Percentiles rank a stretch among this genome's conserved stretches.
Conservation (phyloP, 2,329 filamentous ascomycete genomes). For the Aspergillus persii region DNA sequence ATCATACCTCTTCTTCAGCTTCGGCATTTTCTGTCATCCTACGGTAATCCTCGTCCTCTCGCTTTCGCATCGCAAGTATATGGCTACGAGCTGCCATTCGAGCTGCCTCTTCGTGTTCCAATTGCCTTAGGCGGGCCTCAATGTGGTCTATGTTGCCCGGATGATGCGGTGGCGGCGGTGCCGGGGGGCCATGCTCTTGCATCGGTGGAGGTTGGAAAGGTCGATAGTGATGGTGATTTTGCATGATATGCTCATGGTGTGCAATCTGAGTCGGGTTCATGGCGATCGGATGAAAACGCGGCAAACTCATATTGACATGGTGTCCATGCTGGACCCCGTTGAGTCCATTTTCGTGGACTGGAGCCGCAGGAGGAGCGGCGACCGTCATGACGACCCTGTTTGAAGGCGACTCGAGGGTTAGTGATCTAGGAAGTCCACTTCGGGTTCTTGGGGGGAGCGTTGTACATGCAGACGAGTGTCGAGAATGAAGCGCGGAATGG, state of each 20-base stretch:
- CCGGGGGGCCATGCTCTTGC: constrained; percentile 28
- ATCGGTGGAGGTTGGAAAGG: constrained; percentile 30
- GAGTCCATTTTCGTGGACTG: constrained; percentile 33
- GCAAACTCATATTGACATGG: constrained; percentile 30
- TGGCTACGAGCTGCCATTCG: constrained; percentile 39
- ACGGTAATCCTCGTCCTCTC: constrained; percentile 42
- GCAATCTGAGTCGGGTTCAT: constrained; percentile 38
- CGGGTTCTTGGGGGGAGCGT: constrained; percentile 2
- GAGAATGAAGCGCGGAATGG: background rate
- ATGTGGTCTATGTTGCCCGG: constrained; percentile 37
- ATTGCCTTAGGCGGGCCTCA: constrained; percentile 36
- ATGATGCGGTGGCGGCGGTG: constrained; percentile 17
- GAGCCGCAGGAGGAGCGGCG: constrained; percentile 36
- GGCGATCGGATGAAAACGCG: constrained; percentile 41
- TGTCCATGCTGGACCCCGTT: constrained; percentile 25
- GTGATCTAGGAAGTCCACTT: constrained; percentile 2
- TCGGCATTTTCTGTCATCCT: constrained; percentile 40
- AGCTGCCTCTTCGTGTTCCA: constrained; percentile 41
- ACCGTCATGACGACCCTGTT: constrained; percentile 31
- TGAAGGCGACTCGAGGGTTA: constrained; percentile 10
- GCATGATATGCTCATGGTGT: constrained; percentile 33
- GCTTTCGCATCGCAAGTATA: constrained; percentile 37
- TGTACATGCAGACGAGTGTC: constrained; percentile 6
- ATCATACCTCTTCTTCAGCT: constrained; percentile 40
- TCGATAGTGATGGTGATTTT: constrained; percentile 33